Base-by-base conservation (phyloP, 2,329 filamentous ascomycete species). In the Xylaria sp. region DNA sequence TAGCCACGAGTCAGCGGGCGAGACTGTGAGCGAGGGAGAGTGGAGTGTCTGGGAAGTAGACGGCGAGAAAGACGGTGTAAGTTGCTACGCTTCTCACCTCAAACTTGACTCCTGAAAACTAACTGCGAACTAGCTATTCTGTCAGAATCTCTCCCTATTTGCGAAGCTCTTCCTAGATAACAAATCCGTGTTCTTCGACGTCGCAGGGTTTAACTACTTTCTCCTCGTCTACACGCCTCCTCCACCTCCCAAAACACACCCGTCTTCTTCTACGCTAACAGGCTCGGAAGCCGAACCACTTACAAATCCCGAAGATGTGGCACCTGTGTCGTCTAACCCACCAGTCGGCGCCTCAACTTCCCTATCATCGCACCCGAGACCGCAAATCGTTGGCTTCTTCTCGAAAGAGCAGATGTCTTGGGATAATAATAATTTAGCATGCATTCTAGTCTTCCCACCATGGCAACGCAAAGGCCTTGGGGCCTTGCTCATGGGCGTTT, bases 341-440 rank as follows among this genome's bases (percentile, higher is more conserved):
- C 63, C 25, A 8, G 12, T 32, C 21, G 58, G 47, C 12, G 42
- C 40, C 60, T 60, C 58, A 10, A 58, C 42, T 9, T 32, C 58
- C 12, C 48, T 48, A 6, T 29, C 48, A 18, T 25, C 59, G 18
- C 61, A 50, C 18, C 73, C 76, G 6, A 62, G 80, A 48, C 77
- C 80, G 23, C 89, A 91, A 76, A 90, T 98, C 35, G 88, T 95
- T 0, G 96, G 96, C n/a, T 98, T 98, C 86, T 99, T 98, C 83
- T 97, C 93, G 71, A 98, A 99, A 79, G 96, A 99, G 81, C 98
- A 98, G 80, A 92, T 98, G 85, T 97, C 93, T 3, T 99, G 96
- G 95, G 96, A 99, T 77, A 94, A 95, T 76, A 98, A 99, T 81
- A 99, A 98, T 73, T 86, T 99, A 5, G 96, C 96, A 0, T 99